Conservation (phyloP, 1,139 yeast species). For the Candida sp. region DNA sequence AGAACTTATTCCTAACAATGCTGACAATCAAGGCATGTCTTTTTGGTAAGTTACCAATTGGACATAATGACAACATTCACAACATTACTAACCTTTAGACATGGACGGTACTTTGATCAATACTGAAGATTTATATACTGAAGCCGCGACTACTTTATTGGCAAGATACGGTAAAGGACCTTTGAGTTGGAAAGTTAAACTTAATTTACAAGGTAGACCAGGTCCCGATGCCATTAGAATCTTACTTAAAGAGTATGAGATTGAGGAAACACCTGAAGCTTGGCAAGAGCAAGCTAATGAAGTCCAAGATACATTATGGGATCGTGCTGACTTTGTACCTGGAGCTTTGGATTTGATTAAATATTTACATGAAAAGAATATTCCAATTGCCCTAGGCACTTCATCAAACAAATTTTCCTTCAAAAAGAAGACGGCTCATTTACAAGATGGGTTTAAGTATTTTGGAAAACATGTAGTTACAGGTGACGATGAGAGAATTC, state of each 20-base stretch:
- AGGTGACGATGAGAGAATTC: slow-evolving; percentile 84
- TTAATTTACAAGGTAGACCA: slow-evolving; percentile 86
- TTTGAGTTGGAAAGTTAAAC: slow-evolving; percentile 86
- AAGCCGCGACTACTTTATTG: slow-evolving; percentile 63
- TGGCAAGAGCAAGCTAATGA: slow-evolving; percentile 47
- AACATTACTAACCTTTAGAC: slow-evolving; percentile 37
- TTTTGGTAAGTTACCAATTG: slow-evolving; percentile 48
- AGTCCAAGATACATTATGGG: slow-evolving; percentile 64
- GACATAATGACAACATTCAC: background rate
- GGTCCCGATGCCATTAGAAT: slow-evolving; percentile 63
- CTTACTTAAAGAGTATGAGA: slow-evolving; percentile 62
- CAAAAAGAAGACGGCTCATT: slow-evolving; percentile 65
- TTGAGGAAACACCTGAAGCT: slow-evolving; percentile 68
- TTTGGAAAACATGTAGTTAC: slow-evolving; percentile 73
- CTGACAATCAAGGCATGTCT: slow-evolving; percentile 72
- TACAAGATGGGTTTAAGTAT: slow-evolving; percentile 54
- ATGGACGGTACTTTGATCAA: slow-evolving; percentile 94
- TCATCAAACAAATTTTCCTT: slow-evolving; percentile 66
- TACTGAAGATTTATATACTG: slow-evolving; percentile 89
- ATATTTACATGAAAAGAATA: slow-evolving; percentile 39
- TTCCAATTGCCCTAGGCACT: slow-evolving; percentile 94
- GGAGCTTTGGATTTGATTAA: slow-evolving; percentile 75
- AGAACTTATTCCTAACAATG: background rate
- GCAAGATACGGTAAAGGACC: slow-evolving; percentile 70
- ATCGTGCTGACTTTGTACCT: slow-evolving; percentile 62